Conservation (phyloP, 2,329 filamentous ascomycete species). For the Fusarium odoratissimum region DNA sequence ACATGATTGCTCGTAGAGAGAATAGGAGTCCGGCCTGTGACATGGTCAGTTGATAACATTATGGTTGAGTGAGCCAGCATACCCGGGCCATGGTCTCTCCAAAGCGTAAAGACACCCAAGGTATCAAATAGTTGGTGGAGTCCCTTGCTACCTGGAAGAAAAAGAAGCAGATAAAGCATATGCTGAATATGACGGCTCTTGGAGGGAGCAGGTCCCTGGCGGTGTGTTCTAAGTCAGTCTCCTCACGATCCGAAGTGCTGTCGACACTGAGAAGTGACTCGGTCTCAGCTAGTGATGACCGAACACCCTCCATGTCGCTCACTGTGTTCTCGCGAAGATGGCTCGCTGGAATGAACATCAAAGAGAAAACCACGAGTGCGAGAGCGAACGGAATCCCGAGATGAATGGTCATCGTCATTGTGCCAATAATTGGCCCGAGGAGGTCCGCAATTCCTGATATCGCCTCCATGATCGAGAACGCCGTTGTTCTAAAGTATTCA, state of each 20-base stretch:
- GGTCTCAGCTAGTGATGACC: neutral
- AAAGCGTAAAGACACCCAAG: neutral
- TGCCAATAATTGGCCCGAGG: neutral
- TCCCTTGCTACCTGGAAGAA: neutral
- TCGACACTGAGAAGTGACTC: neutral
- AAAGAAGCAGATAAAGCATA: constrained; percentile 7
- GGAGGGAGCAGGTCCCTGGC: neutral
- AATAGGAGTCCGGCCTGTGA: neutral
- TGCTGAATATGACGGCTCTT: neutral
- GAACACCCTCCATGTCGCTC: neutral
- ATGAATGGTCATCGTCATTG: neutral
- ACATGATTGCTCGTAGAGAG: constrained; percentile 1
- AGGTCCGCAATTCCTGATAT: neutral
- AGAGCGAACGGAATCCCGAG: neutral
- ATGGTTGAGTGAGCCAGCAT: neutral
- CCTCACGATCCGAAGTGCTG: neutral
- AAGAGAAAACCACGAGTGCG: neutral
- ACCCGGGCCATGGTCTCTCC: neutral
- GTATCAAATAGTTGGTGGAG: neutral
- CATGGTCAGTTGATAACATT: neutral
- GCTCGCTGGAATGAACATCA: neutral
- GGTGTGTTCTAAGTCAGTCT: too few species aligned
- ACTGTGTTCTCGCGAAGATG: neutral
- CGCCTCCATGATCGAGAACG: constrained; percentile 1
- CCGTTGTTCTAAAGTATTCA: neutral